Evolutionary conservation across 75 land plant species (phyloP), one percentile per base, ranked within the genome.

Genomic region (Adiantum capillusveneris): DNA sequence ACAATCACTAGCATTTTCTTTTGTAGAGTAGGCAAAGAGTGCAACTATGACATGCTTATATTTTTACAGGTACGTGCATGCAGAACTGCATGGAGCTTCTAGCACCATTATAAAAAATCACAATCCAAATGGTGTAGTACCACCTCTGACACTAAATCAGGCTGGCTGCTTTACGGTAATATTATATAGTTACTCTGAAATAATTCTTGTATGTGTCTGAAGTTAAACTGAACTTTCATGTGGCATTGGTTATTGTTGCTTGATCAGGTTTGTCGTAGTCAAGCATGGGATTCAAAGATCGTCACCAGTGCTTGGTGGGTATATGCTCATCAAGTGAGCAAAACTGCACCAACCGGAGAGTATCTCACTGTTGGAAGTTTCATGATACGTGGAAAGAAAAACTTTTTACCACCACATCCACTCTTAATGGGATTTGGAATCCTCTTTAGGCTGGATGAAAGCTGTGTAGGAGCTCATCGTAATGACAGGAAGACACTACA

Each of bases 221-320:
- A n/a, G n/a, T n/a, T n/a, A n/a, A n/a, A n/a, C n/a, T n/a, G n/a
- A n/a, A n/a, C n/a, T n/a, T n/a, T n/a, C n/a, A n/a, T n/a, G n/a
- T n/a, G n/a, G n/a, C 12, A 41, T 9, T 46, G 22, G 14, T 46
- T 17, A 46, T 46, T 6, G 50, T 17, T 46, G 50, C 14, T 6
- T 59, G 14, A 56, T 29, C 58, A 94, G 98, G 98, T 94, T 24
- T 94, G 98, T 68, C 81, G 88, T 54, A 94, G 98, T 65, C 87
- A 88, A 71, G 98, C 96, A 56, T 94, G 98, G 98, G 91, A 94
- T 53, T 86, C 96, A 20, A 94, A 94, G 68, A 94, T 94, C 53
- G 87, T 94, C 14, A 94, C 98, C 13, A 94, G 98, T 76, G 96
- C 98, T 54, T 94, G 98, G 98, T 94, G 98, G 98, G 98, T 94